phyloP scores from a whole-genome alignment of 371 early-diverging fungal species.

The Syncephalastrum sp. region DNA sequence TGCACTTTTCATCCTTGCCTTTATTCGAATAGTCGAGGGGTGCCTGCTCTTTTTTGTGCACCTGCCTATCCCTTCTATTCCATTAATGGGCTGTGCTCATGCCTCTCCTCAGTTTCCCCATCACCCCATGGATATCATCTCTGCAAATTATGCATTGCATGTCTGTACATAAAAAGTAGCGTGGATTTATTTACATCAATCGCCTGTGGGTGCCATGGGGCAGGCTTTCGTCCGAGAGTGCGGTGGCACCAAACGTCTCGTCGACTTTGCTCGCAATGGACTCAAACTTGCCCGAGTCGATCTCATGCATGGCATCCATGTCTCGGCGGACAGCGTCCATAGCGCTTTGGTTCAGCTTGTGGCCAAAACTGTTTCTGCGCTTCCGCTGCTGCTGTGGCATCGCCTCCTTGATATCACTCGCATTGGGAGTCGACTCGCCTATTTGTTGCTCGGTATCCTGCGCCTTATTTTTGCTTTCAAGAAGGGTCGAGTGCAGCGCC shows the following conservation, averaged over 20 bases:
- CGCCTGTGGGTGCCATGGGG: no score
- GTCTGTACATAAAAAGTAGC: no score
- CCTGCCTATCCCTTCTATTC: no score
- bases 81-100: no score
- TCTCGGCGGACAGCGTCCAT: slow-evolving; percentile 20
- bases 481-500: slow-evolving; percentile 8
- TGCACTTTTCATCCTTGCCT: no score
- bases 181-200: no score
- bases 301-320: slow-evolving; percentile 13
- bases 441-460: background rate
- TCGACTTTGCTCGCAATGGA: slow-evolving; percentile 18
- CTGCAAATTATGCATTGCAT: no score
- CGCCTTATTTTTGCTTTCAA: slow-evolving; percentile 1
- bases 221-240: slow-evolving; percentile 14
- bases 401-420: background rate
- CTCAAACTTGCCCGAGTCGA: slow-evolving; percentile 17
- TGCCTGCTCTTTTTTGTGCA: no score
- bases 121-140: no score
- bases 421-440: background rate
- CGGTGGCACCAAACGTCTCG: slow-evolving; percentile 18
- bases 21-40: no score
- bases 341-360: slow-evolving; percentile 14
- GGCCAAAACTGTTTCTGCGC: slow-evolving; percentile 4
- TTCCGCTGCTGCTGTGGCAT: background rate
- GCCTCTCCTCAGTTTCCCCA: no score